Evolutionary conservation across 495 filamentous ascomycete genomes (phyloP), one percentile per base, ranked within the genome.

Genomic region (Podospora australis): DNA sequence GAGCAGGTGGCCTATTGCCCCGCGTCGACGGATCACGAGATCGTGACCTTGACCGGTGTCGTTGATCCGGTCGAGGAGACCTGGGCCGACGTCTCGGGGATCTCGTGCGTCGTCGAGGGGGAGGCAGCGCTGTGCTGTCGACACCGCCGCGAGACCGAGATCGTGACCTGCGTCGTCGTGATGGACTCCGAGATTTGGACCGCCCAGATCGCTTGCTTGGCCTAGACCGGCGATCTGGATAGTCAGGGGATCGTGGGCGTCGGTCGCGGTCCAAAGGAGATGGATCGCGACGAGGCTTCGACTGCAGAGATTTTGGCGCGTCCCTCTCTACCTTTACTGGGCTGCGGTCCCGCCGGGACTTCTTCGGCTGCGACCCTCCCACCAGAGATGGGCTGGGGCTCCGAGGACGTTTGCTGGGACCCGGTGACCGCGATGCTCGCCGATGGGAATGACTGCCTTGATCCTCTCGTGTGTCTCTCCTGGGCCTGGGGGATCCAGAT

Each of bases 351-450:
- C 57, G 55, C 29, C 65, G 67, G 26, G 68, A 57, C 49, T 65
- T 67, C 45, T 68, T 72, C 8, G 62, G 53, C 23, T 61, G 62
- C 35, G 55, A 53, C 22, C 43, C 21, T 17, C 53, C 56, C 41
- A 44, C 41, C 36, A 55, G 49, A 4, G 67, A 61, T 14, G 62
- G 58, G 42, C 60, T 67, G 14, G 57, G 62, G 53, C 59, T 70
- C 21, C 67, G 68, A 19, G 56, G 65, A 24, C 70, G 67, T 58
- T 71, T 71, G 42, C 48, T 50, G 43, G 65, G 59, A 24, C 49
- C 56, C 7, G 69, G 64, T 13, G 65, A 64, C 21, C 63, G 60
- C 4, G 56, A 60, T 42, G 51, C 56, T 50, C 50, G 45, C 17
- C 64, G 65, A 10, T 48, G 46, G 10, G 35, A 35, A 25, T 20